phyloP scores from a whole-genome alignment of 2,329 filamentous ascomycete genomes.

The Pseudodiploospora longispora region DNA sequence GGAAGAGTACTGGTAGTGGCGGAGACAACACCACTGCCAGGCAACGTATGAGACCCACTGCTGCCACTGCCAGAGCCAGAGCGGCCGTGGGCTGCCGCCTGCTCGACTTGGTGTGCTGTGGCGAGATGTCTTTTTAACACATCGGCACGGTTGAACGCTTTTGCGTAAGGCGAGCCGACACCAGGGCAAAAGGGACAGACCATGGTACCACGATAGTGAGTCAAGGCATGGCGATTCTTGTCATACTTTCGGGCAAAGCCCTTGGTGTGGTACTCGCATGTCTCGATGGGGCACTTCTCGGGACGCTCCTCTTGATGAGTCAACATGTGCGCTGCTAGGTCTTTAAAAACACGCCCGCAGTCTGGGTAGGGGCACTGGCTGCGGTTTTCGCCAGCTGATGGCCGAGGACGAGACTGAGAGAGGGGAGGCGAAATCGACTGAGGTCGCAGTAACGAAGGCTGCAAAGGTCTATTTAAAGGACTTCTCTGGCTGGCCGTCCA shows the following conservation, averaged over 20 bases:
- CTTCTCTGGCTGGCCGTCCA: slow-evolving; percentile 5
- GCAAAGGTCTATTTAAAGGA: slow-evolving; percentile 1
- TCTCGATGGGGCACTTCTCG: slow-evolving; percentile 90
- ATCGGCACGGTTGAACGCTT: slow-evolving; percentile 92
- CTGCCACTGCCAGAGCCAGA: slow-evolving; percentile 24
- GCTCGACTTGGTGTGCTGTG: slow-evolving; percentile 87
- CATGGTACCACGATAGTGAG: slow-evolving; percentile 97
- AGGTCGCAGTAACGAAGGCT: slow-evolving; percentile 3
- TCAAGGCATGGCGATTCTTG: slow-evolving; percentile 92
- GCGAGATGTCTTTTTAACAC: slow-evolving; percentile 96
- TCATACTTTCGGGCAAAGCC: slow-evolving; percentile 96
- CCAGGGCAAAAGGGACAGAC: slow-evolving; percentile 94
- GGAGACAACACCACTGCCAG: slow-evolving; percentile 7
- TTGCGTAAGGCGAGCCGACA: slow-evolving; percentile 78
- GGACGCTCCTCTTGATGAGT: slow-evolving; percentile 91
- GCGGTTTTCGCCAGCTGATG: slow-evolving; percentile 21
- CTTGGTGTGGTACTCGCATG: slow-evolving; percentile 89
- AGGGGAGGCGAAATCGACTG: slow-evolving; percentile 4
- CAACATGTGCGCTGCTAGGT: slow-evolving; percentile 81
- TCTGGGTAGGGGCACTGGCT: slow-evolving; percentile 49
- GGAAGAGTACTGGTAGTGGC: slow-evolving; percentile 3
- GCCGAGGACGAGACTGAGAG: neutral
- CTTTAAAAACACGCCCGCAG: slow-evolving; percentile 53
- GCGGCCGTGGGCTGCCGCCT: slow-evolving; percentile 82
- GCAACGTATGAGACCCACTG: slow-evolving; percentile 9